Evolutionary conservation across 768 basidiomycete species (phyloP).

Genomic region (Termitomyces heimii): DNA sequence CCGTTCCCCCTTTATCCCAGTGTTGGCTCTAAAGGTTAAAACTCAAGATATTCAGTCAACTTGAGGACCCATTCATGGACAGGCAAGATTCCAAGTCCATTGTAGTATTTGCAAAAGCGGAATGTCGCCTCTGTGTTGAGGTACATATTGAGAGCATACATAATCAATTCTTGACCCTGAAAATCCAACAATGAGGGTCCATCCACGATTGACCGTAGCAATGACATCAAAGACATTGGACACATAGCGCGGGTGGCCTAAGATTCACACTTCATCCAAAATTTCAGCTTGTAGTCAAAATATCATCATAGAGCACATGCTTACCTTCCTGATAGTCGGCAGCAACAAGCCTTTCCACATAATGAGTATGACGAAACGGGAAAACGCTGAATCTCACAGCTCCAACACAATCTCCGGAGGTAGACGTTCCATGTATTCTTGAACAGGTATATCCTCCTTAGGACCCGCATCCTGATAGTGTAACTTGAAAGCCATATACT

Average conservation of each 20-base stretch:
- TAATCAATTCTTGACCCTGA: not conserved
- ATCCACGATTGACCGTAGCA: not conserved
- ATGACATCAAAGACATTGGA: not conserved
- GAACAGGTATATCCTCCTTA: constrained; percentile 72
- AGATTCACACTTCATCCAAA: not conserved
- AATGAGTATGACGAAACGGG: too few species aligned
- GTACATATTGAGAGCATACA: not conserved
- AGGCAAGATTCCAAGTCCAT: too few species aligned
- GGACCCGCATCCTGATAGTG: constrained; percentile 65
- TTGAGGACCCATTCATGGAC: too few species aligned
- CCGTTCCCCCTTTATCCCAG: too few species aligned
- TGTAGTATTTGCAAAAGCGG: too few species aligned
- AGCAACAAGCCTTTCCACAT: constrained; percentile 6
- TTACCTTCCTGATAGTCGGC: constrained; percentile 13
- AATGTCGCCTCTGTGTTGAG: too few species aligned
- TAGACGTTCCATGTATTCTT: constrained; percentile 78
- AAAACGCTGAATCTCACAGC: constrained; percentile 51
- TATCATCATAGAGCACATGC: not conserved
- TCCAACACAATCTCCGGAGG: constrained; percentile 86
- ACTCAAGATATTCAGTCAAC: too few species aligned
- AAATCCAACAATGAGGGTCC: not conserved
- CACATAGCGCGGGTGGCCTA: not conserved
- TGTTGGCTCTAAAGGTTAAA: too few species aligned
- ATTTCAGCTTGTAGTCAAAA: not conserved
- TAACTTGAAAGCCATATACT: constrained; percentile 84